Percentiles rank a stretch among this genome's conserved stretches.
These are phyloP conservation scores for Pseudonitzschia delicatissima DNA, from an alignment of 108 stramenopile species.

Conservation along the genomic window DNA sequence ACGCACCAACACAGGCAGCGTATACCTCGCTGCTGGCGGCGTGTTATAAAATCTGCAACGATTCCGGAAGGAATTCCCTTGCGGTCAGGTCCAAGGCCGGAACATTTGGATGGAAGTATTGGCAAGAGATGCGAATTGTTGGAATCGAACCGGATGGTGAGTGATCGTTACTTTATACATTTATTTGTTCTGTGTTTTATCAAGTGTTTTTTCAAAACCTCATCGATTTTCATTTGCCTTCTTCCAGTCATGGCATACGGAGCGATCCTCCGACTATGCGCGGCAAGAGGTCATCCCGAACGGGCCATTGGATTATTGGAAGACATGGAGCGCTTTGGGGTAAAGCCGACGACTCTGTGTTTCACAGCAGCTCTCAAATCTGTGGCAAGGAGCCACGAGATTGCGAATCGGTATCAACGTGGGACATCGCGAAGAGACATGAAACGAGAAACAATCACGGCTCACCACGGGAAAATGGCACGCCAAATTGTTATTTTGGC, in stretches of 20 bases:
- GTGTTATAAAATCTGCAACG: constrained; percentile 74
- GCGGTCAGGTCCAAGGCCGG: constrained; percentile 69
- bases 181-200: neutral
- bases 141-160: constrained; percentile 69
- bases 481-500: constrained; percentile 69
- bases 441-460: constrained; percentile 58
- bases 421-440: constrained; percentile 59
- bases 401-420: constrained; percentile 63
- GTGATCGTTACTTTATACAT: neutral
- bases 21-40: constrained; percentile 82
- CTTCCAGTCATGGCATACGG: constrained; percentile 69
- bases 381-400: constrained; percentile 68
- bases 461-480: constrained; percentile 81
- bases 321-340: constrained; percentile 71
- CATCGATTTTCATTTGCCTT: neutral
- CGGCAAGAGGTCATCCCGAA: constrained; percentile 75
- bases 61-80: constrained; percentile 57
- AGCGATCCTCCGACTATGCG: constrained; percentile 71
- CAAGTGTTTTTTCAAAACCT: neutral
- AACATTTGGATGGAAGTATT: constrained; percentile 68
- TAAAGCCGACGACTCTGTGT: constrained; percentile 78
- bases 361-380: constrained; percentile 74
- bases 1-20: constrained; percentile 61
- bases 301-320: constrained; percentile 71
- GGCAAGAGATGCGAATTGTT: constrained; percentile 83